These are phyloP conservation scores for Phytopythium sindhum DNA, from an alignment of 352 stramenopile genomes.

Conservation along the genomic window DNA sequence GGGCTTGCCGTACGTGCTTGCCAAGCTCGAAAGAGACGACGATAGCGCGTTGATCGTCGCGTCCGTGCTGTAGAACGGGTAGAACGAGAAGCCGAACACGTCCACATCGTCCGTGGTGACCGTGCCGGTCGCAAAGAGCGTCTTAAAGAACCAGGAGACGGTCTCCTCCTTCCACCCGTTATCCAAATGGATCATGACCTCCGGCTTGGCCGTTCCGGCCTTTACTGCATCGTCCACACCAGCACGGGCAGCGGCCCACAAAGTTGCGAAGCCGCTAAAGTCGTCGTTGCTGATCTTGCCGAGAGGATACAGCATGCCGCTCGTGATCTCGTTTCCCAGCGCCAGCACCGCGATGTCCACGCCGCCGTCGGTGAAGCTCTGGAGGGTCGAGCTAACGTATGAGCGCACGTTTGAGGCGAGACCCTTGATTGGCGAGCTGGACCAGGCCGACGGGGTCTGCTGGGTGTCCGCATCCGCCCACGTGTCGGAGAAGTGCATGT, in stretches of 20 bases:
- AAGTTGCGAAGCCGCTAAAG: slow-evolving; percentile 20
- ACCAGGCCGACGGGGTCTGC: slow-evolving; percentile 17
- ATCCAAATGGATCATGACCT: slow-evolving; percentile 32
- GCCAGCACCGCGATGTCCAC: slow-evolving; percentile 25
- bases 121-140: slow-evolving; percentile 21
- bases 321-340: slow-evolving; percentile 30
- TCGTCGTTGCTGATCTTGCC: slow-evolving; percentile 23
- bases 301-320: slow-evolving; percentile 26
- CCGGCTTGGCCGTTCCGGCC: slow-evolving; percentile 19
- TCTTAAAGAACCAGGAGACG: slow-evolving; percentile 27
- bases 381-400: slow-evolving; percentile 28
- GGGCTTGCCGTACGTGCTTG: slow-evolving; percentile 26
- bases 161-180: slow-evolving; percentile 31
- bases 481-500: slow-evolving; percentile 34
- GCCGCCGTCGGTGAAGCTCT: slow-evolving; percentile 23
- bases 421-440: slow-evolving; percentile 15
- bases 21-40: slow-evolving; percentile 19
- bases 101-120: slow-evolving; percentile 26
- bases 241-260: slow-evolving; percentile 22
- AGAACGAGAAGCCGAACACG: slow-evolving; percentile 30
- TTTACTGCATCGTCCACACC: slow-evolving; percentile 22
- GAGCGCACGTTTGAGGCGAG: slow-evolving; percentile 14
- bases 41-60: slow-evolving; percentile 26
- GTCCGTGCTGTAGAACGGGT: slow-evolving; percentile 24
- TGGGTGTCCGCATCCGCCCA: slow-evolving; percentile 26